A percentile compares a stretch with the other conserved stretches of the same genome.
These are phyloP conservation scores for Agaricus subrufescens DNA, from an alignment of 768 basidiomycete species.

Conservation along the genomic window DNA sequence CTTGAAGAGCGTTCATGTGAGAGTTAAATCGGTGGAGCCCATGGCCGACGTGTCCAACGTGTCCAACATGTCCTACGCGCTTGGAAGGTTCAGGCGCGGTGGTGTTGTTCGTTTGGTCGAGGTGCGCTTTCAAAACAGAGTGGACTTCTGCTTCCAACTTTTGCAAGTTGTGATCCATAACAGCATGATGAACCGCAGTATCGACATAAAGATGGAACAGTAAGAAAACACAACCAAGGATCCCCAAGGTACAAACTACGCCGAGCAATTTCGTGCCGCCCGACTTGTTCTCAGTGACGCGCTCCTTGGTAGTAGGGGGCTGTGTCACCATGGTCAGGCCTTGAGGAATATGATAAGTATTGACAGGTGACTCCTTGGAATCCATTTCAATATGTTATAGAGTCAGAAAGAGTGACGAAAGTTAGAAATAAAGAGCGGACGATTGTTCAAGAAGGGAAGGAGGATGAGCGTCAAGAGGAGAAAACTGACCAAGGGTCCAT, in stretches of 20 bases:
- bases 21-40: background rate
- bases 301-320: background rate
- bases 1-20: conserved; percentile 4
- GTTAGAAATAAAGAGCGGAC: conserved; percentile 2
- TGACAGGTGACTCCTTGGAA: background rate
- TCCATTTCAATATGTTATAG: background rate
- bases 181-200: conserved; percentile 3
- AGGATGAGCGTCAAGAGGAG: background rate
- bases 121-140: background rate
- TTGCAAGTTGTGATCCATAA: conserved; percentile 1
- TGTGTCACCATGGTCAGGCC: background rate
- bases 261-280: background rate
- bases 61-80: background rate
- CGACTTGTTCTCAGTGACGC: background rate
- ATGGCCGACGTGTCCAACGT: background rate
- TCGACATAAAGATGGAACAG: conserved; percentile 5
- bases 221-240: conserved; percentile 8
- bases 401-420: conserved; percentile 6
- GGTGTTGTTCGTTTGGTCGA: background rate
- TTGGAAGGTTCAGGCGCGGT: background rate
- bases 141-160: conserved; percentile 6
- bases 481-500: background rate
- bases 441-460: background rate
- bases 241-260: background rate
- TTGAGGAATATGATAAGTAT: background rate